phyloP scores from a whole-genome alignment of 1,139 yeast genomes.

The Kurtzmaniella quercitrusa region DNA sequence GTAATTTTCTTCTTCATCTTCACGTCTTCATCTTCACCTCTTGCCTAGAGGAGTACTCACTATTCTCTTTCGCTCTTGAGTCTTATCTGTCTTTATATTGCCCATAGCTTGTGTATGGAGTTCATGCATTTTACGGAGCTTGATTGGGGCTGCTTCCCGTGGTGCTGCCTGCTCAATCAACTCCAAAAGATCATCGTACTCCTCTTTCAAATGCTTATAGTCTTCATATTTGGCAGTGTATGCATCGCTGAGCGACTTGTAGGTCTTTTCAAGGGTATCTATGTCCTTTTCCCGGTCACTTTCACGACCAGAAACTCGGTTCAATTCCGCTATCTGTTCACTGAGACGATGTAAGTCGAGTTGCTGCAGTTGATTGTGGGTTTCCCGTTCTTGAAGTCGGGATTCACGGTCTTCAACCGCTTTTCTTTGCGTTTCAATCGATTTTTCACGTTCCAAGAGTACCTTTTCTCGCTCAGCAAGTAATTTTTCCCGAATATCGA shows the following conservation, averaged over 20 bases:
- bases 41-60: slow-evolving; percentile 26
- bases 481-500: neutral
- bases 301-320: neutral
- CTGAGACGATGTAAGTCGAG: neutral
- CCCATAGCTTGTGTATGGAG: slow-evolving; percentile 18
- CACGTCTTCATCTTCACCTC: neutral
- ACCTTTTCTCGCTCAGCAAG: neutral
- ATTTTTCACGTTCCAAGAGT: neutral
- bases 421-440: neutral
- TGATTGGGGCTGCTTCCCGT: slow-evolving; percentile 5
- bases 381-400: neutral
- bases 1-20: no score
- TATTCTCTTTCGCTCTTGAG: slow-evolving; percentile 18
- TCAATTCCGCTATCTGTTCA: neutral
- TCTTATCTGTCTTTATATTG: neutral
- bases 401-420: neutral
- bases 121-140: slow-evolving; percentile 24
- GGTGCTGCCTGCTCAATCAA: slow-evolving; percentile 12
- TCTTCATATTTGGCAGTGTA: slow-evolving; percentile 26
- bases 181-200: slow-evolving; percentile 15
- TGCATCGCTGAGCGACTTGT: slow-evolving; percentile 17
- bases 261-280: slow-evolving; percentile 15
- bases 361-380: neutral
- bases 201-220: slow-evolving; percentile 19
- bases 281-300: neutral